Evolutionary conservation across 257 asterid genomes (phyloP), one percentile per base, ranked within the genome.

Genomic region (Salvia hispanica): DNA sequence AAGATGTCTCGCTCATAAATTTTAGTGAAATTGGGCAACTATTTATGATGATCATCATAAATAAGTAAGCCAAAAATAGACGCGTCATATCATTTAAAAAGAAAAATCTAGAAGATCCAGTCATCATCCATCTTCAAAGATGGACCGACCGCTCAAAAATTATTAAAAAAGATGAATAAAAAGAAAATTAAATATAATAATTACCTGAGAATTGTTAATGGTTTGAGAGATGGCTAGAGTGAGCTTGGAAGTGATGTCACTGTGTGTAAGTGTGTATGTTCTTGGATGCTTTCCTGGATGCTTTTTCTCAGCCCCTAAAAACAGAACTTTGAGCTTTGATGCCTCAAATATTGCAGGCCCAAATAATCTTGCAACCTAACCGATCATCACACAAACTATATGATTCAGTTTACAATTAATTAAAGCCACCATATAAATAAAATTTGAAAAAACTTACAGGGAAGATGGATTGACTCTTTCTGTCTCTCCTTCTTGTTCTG

Each of bases 291-390:
- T 80, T 39, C 88, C 90, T 0, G 96, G 92, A 57, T 89, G 95
- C 69, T 87, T 87, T 70, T 80, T 72, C 44, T 89, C 92, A 28
- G 83, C 92, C 55, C 96, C 96, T 14, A 89, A 72, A 62, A 86
- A 86, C 75, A 89, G 58, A 21, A 89, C 95, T 65, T 86, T 86
- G 47, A 86, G 76, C 77, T 85, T 87, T n/a, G 96, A 83, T 11
- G 90, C 88, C 73, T 85, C 95, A 79, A 89, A 89, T 61, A 71
- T 87, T 0, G 96, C 91, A 1, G 95, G 98, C 67, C 98, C 98
- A 59, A 91, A 91, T 75, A 91, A 60, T 67, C 98, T 86, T 0
- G 96, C 92, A 62, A 88, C 94, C 98, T 91, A 79, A 16, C 62
- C 36, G 39, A 25, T 25, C 0, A 43, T 39, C 57, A 28, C 4